Evolutionary conservation across 208 protist species (phyloP), one percentile per base, ranked within the genome.

Genomic region (Acanthamoeba pearcei): DNA sequence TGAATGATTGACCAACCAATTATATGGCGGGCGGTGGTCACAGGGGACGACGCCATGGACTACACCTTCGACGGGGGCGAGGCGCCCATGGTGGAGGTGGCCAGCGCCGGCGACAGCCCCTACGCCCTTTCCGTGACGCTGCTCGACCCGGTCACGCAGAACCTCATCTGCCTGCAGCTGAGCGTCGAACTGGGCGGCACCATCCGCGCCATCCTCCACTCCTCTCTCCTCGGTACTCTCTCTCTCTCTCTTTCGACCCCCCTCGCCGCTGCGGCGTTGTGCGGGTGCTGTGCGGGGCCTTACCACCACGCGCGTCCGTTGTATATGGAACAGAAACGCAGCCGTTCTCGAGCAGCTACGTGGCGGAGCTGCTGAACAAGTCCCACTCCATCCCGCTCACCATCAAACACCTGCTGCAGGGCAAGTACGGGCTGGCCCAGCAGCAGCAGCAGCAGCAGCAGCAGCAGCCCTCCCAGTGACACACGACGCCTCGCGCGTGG

Each of bases 41-140:
- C 70, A 78, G 70, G 70, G 42, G 70, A 78, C 19, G 70, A 78
- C 19, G 70, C 70, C n/a, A 78, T 78, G 70, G 70, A 78, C n/a
- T 78, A 78, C 32, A 24, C 70, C 19, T 78, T 78, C n/a, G 78
- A 64, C 24, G 53, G 53, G 49, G n/a, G n/a, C 35, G 53, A 53
- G 49, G 27, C n/a, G 53, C 78, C 78, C 10, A 53, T 86, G 78
- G 53, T 60, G n/a, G 78, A 86, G 78, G 53, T 86, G 53, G 53
- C 78, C n/a, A 32, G 49, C 6, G n/a, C 4, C 22, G 78, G 27
- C 13, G 53, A 57, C 53, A 57, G 15, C 17, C 78, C 78, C 22
- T 64, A 53, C 53, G 5, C 78, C 24, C 78, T 86, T 9, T 64
- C 42, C 24, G 24, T 86, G 0, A 86, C 78, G 27, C 29, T 86